A percentile compares a stretch with the other conserved stretches of the same genome.
Conservation (phyloP, 139 green algal species). For the Prasinococcaceae sp. region DNA sequence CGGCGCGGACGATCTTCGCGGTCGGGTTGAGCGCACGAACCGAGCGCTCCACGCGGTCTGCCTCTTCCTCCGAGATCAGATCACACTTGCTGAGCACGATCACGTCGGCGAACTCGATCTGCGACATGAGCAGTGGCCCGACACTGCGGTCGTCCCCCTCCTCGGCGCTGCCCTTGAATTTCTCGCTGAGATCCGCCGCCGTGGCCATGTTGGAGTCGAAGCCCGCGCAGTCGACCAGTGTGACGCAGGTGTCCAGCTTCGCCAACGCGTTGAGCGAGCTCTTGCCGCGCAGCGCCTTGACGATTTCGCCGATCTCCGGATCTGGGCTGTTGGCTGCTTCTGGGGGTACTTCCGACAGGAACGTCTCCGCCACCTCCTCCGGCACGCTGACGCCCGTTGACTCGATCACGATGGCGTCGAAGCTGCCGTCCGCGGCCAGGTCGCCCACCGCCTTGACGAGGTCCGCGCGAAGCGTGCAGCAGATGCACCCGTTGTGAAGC, state of each 20-base stretch:
- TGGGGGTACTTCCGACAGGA: conserved; percentile 10
- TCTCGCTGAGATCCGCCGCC: background rate
- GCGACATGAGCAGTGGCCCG: background rate
- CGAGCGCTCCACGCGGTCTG: conserved; percentile 1
- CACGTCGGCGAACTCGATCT: conserved; percentile 64
- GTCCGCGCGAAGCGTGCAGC: conserved; percentile 61
- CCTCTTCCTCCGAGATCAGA: conserved; percentile 12
- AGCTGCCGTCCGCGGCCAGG: conserved; percentile 33
- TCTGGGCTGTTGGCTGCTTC: background rate
- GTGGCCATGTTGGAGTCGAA: too few species aligned
- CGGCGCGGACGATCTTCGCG: conserved; percentile 6
- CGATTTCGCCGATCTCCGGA: background rate
- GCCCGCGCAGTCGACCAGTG: conserved; percentile 18
- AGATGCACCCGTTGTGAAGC: conserved; percentile 70
- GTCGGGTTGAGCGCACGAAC: conserved; percentile 6
- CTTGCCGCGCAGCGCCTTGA: background rate
- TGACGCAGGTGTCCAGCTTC: conserved; percentile 18
- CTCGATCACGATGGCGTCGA: conserved; percentile 68
- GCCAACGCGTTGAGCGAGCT: conserved; percentile 12
- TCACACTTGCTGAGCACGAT: conserved; percentile 66
- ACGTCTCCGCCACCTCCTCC: conserved; percentile 46
- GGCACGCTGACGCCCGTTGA: conserved; percentile 64
- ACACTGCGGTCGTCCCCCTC: background rate
- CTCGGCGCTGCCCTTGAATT: background rate
- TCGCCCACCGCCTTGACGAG: conserved; percentile 41